A percentile compares a stretch with the other conserved stretches of the same genome.
phyloP scores from a whole-genome alignment of 352 stramenopile species.

The Pythium guiyangense region DNA sequence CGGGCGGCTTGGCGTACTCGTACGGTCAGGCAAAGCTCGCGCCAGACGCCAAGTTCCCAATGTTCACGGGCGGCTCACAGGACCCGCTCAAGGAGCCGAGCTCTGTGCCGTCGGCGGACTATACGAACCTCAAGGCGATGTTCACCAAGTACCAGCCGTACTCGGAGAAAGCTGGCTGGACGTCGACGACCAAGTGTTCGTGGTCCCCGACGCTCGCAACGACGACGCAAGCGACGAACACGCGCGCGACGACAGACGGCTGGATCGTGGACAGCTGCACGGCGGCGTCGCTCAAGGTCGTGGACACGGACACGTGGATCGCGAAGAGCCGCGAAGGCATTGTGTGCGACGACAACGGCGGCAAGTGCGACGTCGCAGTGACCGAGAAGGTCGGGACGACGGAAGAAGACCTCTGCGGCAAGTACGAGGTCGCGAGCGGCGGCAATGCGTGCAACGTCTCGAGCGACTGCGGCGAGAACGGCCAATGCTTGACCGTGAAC shows the following conservation, averaged over 20 bases:
- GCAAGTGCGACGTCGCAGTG: slow-evolving; percentile 62
- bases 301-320: slow-evolving; percentile 59
- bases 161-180: too few relatives aligned
- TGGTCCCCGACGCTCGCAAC: slow-evolving; percentile 56
- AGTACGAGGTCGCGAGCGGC: slow-evolving; percentile 55
- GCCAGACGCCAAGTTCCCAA: too few relatives aligned
- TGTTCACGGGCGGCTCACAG: too few relatives aligned
- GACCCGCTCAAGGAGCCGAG: too few relatives aligned
- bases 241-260: slow-evolving; percentile 36
- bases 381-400: slow-evolving; percentile 51
- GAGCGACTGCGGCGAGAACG: slow-evolving; percentile 65
- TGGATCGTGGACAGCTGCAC: slow-evolving; percentile 72
- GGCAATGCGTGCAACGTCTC: slow-evolving; percentile 61
- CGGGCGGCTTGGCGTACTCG: too few relatives aligned
- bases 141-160: too few relatives aligned
- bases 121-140: too few relatives aligned
- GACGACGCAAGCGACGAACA: slow-evolving; percentile 56
- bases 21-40: too few relatives aligned
- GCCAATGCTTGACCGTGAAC: slow-evolving; percentile 61
- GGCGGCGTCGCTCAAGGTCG: slow-evolving; percentile 44
- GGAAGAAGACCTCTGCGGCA: slow-evolving; percentile 73
- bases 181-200: slow-evolving; percentile 47
- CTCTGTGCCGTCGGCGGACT: too few relatives aligned
- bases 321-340: slow-evolving; percentile 68
- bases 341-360: too few relatives aligned